Base-by-base conservation (phyloP, 805 yeast genomes). In the Zygosaccharomyces siamensis region DNA sequence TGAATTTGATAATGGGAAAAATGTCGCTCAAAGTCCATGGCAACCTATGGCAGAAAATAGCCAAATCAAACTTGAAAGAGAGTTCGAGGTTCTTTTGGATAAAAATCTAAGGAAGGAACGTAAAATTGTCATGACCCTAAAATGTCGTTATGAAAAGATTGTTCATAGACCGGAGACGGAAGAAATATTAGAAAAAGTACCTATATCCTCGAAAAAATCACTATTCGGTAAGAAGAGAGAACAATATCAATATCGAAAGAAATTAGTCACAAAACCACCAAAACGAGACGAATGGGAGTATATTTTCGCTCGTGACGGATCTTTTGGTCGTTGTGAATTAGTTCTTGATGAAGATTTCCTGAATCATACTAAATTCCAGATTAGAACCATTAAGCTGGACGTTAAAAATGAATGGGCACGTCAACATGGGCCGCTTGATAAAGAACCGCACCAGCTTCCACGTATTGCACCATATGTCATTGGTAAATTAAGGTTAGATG, bases 251-350 rank as follows among this genome's bases (percentile, higher is more conserved):
- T 61, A 64, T 21, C 68, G 72, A 30, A 72, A 67, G 45, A 79
- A 70, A 54, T 78, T 73, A 51, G 77, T 81, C 5, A 73, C 81
- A 2, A 72, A 72, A 51, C 73, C 77, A 28, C 71, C 76, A 1
- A 65, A 67, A 3, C 49, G 56, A 23, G 95, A 86, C 68, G 69
- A 75, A 2, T 78, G 92, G 84, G 78, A 77, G 30, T 66, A 72
- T 30, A 69, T 78, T 47, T 76, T 89, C 53, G 96, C 97, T 1
- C 73, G 75, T 30, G 95, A 89, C 64, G 98, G 98, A 1, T 87
- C 96, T 32, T 89, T 87, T 73, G 96, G 89, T 7, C 76, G 92
- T 59, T 78, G 86, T 46, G 81, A 84, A 56, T 72, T 90, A 46
- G 77, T 77, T 7, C 39, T 66, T 6, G 46, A 54, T 46, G 50